These are phyloP conservation scores for Mycosphaerella sp. DNA, from an alignment of 2,329 filamentous ascomycete genomes.

Conservation along the genomic window DNA sequence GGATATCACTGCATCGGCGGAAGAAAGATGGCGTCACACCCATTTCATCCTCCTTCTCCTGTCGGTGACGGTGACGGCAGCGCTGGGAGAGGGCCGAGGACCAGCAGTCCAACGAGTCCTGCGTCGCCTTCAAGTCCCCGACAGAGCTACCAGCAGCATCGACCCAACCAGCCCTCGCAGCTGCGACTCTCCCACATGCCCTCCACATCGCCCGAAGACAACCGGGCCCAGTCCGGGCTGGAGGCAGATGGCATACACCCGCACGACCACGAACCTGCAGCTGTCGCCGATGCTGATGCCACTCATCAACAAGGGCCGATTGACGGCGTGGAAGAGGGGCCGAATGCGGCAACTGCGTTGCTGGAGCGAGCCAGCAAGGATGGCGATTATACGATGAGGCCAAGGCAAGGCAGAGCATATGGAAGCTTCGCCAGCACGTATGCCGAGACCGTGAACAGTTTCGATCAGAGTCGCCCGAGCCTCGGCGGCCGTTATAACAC, in stretches of 20 bases:
- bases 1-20: background rate
- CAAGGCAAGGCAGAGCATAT: slow-evolving; percentile 49
- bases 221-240: slow-evolving; percentile 25
- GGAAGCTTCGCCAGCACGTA: slow-evolving; percentile 37
- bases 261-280: slow-evolving; percentile 32
- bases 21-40: background rate
- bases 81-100: slow-evolving; percentile 3
- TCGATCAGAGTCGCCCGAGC: slow-evolving; percentile 31
- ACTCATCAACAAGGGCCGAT: slow-evolving; percentile 18
- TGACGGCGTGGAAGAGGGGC: slow-evolving; percentile 28
- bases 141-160: slow-evolving; percentile 22
- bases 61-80: background rate
- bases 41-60: background rate
- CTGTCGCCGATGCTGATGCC: slow-evolving; percentile 23
- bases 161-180: slow-evolving; percentile 28
- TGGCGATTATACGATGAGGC: slow-evolving; percentile 57
- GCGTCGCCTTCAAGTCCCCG: slow-evolving; percentile 5
- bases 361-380: slow-evolving; percentile 32
- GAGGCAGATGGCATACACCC: slow-evolving; percentile 31
- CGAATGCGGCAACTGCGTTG: slow-evolving; percentile 37
- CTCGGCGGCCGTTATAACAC: slow-evolving; percentile 18
- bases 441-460: slow-evolving; percentile 18
- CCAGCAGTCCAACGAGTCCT: slow-evolving; percentile 12
- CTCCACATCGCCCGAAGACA: slow-evolving; percentile 40
- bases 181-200: slow-evolving; percentile 41